These are phyloP conservation scores for Echeveria elegans DNA, from an alignment of 164 flowering plant species.

Conservation along the genomic window DNA sequence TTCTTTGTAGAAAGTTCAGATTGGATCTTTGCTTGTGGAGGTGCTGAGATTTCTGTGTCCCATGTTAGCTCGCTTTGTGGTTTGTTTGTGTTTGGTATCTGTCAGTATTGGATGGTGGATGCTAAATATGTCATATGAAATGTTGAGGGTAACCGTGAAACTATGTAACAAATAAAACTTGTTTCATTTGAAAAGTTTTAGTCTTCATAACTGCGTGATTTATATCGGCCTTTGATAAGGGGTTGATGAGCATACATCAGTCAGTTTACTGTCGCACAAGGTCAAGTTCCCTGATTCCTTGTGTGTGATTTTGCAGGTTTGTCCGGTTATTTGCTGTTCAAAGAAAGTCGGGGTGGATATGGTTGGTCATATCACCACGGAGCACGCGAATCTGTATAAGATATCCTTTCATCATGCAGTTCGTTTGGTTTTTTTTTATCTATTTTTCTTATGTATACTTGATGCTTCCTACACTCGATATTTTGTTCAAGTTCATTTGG, in stretches of 20 bases:
- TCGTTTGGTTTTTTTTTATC: background rate
- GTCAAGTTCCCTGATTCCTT: background rate
- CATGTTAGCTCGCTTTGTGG: background rate
- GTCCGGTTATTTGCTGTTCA: conserved; percentile 58
- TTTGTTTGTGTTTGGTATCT: background rate
- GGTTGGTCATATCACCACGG: conserved; percentile 64
- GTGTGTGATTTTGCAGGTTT: conserved; percentile 39
- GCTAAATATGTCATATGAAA: background rate
- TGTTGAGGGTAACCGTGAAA: background rate
- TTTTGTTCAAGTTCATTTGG: too few species aligned
- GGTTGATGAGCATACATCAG: background rate
- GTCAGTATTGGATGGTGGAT: background rate
- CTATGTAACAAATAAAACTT: background rate
- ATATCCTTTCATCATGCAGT: conserved; percentile 55
- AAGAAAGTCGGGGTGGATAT: conserved; percentile 68
- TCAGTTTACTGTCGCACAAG: background rate
- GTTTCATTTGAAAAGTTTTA: background rate
- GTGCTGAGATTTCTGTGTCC: background rate
- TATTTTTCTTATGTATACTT: background rate
- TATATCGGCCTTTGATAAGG: background rate
- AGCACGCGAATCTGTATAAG: conserved; percentile 60
- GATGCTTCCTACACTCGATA: background rate
- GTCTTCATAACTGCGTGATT: background rate
- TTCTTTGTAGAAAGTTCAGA: too few species aligned
- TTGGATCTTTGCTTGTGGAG: background rate